These are phyloP conservation scores for Blastobotrys elegans DNA, from an alignment of 1,139 yeast species.

Conservation along the genomic window DNA sequence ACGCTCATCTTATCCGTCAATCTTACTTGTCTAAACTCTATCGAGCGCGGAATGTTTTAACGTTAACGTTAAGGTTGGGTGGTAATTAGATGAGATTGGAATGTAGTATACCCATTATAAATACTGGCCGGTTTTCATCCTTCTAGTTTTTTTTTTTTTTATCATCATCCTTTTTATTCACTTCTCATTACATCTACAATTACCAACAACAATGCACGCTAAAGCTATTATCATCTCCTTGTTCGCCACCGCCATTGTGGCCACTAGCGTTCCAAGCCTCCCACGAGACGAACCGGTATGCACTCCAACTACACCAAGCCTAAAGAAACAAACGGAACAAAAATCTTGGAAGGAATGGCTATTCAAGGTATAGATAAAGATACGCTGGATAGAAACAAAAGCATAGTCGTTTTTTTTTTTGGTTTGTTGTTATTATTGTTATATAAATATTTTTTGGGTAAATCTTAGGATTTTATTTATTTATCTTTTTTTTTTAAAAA, in stretches of 20 bases:
- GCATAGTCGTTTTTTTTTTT: no score
- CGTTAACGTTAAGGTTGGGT: no score
- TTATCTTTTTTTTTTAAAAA: neutral
- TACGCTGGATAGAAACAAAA: neutral
- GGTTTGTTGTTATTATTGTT: no score
- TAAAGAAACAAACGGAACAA: no score
- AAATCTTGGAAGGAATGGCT: conserved; percentile 2
- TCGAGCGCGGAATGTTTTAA: no score
- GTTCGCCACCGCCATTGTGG: neutral
- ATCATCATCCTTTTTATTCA: no score
- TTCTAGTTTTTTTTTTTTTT: no score
- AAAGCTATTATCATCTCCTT: neutral
- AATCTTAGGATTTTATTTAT: neutral
- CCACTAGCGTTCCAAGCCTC: conserved; percentile 3
- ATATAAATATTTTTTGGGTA: neutral
- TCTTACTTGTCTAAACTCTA: no score
- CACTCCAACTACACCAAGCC: neutral
- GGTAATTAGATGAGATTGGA: no score
- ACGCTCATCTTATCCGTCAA: no score
- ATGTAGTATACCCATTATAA: no score
- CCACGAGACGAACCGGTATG: neutral
- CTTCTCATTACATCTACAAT: neutral
- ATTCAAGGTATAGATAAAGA: neutral
- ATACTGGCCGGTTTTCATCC: no score
- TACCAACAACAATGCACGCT: neutral